Evolutionary conservation across 2,329 filamentous ascomycete genomes (phyloP).

Genomic region (Hypoxylon sp.): DNA sequence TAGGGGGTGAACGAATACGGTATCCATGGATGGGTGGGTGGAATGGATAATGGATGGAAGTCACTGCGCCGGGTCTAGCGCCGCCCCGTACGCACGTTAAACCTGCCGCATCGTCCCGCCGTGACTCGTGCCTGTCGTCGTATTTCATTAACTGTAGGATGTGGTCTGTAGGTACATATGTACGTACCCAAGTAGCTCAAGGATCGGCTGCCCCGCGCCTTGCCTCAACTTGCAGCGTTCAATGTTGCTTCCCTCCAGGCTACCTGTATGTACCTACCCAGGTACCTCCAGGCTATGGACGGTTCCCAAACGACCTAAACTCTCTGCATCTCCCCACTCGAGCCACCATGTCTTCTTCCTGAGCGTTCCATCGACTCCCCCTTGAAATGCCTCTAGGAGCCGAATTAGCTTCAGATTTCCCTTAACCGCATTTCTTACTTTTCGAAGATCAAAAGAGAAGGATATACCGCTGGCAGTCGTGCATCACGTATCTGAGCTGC

Average conservation of each 20-base stretch:
- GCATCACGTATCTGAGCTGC: constrained; percentile 22
- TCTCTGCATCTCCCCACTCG: constrained; percentile 29
- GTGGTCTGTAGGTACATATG: constrained; percentile 19
- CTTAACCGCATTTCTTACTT: constrained; percentile 13
- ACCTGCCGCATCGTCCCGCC: constrained; percentile 27
- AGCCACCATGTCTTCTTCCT: constrained; percentile 44
- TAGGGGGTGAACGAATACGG: not conserved
- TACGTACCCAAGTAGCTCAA: constrained; percentile 28
- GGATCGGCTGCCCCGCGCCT: constrained; percentile 27
- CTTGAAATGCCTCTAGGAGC: constrained; percentile 26
- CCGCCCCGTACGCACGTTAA: constrained; percentile 23
- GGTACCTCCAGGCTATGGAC: not conserved
- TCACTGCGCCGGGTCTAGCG: constrained; percentile 5
- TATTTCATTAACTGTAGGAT: constrained; percentile 15
- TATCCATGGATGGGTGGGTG: not conserved
- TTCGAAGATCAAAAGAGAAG: constrained; percentile 17
- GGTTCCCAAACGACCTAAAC: constrained; percentile 10
- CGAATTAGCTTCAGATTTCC: constrained; percentile 29
- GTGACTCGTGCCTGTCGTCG: constrained; percentile 29
- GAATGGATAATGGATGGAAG: not conserved
- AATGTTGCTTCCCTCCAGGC: constrained; percentile 1
- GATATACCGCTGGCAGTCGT: constrained; percentile 7
- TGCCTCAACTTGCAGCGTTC: constrained; percentile 16
- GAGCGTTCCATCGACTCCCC: constrained; percentile 37
- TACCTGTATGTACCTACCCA: constrained; percentile 7